Evolutionary conservation across 257 asterid genomes (phyloP).

Genomic region (Solanum microdontum): DNA sequence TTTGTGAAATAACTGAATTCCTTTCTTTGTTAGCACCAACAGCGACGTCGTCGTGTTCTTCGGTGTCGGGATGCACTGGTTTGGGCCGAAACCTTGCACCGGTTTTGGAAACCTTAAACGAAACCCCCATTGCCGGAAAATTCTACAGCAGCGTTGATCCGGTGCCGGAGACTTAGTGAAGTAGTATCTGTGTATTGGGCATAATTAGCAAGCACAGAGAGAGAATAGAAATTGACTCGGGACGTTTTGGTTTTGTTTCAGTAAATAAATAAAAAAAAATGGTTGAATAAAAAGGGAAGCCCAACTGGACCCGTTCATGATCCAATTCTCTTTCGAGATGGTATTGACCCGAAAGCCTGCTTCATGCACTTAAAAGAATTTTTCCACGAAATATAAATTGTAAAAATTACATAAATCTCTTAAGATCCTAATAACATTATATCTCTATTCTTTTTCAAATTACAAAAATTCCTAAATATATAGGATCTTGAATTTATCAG

Average conservation of each 20-base stretch:
- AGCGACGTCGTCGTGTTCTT: constrained; percentile 14
- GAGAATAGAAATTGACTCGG: background rate
- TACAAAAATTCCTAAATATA: too few species aligned
- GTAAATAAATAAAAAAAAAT: background rate
- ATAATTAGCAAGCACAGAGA: background rate
- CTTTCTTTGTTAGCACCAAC: constrained; percentile 11
- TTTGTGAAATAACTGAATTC: background rate
- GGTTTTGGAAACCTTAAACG: constrained; percentile 73
- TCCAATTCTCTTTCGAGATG: background rate
- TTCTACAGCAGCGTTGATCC: background rate
- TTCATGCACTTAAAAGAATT: background rate
- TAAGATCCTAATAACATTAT: too few species aligned
- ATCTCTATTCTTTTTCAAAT: too few species aligned
- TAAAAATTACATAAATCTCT: too few species aligned
- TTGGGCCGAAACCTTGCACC: constrained; percentile 60
- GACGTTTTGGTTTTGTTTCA: background rate
- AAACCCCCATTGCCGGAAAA: constrained; percentile 54
- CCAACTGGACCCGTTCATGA: background rate
- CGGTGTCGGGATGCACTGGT: constrained; percentile 7
- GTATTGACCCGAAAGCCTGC: background rate
- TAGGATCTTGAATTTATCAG: too few species aligned
- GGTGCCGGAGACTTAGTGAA: background rate
- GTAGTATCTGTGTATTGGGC: background rate
- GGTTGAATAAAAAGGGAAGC: background rate
- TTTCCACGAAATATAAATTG: background rate